Percentiles rank a stretch among this genome's conserved stretches.
Evolutionary conservation across 805 yeast species (phyloP).

Genomic region (Zygoascus bituminiphila): DNA sequence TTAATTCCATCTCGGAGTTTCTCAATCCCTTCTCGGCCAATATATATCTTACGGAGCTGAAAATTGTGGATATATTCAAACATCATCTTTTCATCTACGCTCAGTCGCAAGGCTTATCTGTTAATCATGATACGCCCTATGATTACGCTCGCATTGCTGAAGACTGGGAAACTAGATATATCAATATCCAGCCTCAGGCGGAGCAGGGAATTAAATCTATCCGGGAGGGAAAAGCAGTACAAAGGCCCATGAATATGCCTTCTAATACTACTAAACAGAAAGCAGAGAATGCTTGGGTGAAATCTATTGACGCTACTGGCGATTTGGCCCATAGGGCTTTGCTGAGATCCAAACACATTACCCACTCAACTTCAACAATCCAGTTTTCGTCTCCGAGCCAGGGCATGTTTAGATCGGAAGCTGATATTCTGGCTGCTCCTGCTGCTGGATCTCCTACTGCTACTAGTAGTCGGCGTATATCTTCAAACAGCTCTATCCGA

Average conservation of each 20-base stretch:
- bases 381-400: slow-evolving; percentile 19
- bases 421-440: slow-evolving; percentile 17
- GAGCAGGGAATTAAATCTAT: slow-evolving; percentile 23
- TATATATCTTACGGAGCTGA: slow-evolving; percentile 23
- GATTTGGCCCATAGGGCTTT: slow-evolving; percentile 11
- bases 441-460: slow-evolving; percentile 1
- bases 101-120: slow-evolving; percentile 20
- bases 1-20: slow-evolving; percentile 25
- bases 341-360: slow-evolving; percentile 15
- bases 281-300: slow-evolving; percentile 31
- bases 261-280: slow-evolving; percentile 11
- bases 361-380: slow-evolving; percentile 9
- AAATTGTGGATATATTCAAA: slow-evolving; percentile 20
- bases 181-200: slow-evolving; percentile 20
- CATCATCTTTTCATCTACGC: slow-evolving; percentile 17
- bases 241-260: slow-evolving; percentile 19
- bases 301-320: slow-evolving; percentile 33
- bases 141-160: slow-evolving; percentile 17
- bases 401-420: slow-evolving; percentile 23
- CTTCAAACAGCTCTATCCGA: not conserved
- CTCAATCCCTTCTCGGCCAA: slow-evolving; percentile 24
- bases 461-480: not conserved
- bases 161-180: slow-evolving; percentile 26
- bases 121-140: slow-evolving; percentile 4
- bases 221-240: slow-evolving; percentile 23